phyloP scores from a whole-genome alignment of 2,329 filamentous ascomycete species.

The Ceratocystis lukuohia region DNA sequence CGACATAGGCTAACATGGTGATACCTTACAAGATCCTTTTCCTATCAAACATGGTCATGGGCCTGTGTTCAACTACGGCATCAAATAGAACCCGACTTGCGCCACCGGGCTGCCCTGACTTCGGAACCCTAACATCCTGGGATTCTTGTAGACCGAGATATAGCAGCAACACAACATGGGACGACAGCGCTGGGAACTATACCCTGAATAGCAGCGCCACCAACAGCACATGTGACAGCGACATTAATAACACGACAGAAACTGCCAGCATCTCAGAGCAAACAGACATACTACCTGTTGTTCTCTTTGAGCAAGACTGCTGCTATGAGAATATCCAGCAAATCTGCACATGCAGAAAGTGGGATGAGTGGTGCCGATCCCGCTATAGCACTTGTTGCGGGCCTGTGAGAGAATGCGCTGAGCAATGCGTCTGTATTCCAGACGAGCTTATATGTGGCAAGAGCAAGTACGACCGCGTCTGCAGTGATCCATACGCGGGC shows the following conservation, averaged over 20 bases:
- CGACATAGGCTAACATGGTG: not conserved
- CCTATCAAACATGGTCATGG: not conserved
- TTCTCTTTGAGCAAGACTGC: conserved; percentile 9
- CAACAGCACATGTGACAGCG: not conserved
- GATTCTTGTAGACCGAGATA: not conserved
- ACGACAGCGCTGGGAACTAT: not conserved
- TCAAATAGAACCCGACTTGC: not conserved
- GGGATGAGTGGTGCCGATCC: conserved; percentile 12
- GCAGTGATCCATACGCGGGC: not conserved
- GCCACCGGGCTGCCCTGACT: not conserved
- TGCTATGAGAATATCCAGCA: conserved; percentile 12
- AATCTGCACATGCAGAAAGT: conserved; percentile 10
- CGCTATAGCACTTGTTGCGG: conserved; percentile 15
- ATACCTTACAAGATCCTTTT: not conserved
- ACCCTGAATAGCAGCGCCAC: not conserved
- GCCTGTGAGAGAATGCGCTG: conserved; percentile 11
- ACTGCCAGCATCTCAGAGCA: not conserved
- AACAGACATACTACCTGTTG: not conserved
- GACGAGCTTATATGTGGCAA: conserved; percentile 10
- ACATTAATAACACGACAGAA: not conserved
- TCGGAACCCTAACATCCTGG: not conserved
- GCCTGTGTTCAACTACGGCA: not conserved
- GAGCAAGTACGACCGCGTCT: conserved; percentile 5
- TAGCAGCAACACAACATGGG: conserved; percentile 3
- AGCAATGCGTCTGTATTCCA: conserved; percentile 14